These are phyloP conservation scores for Alternaria arborescens DNA, from an alignment of 2,329 filamentous ascomycete genomes.

Conservation along the genomic window DNA sequence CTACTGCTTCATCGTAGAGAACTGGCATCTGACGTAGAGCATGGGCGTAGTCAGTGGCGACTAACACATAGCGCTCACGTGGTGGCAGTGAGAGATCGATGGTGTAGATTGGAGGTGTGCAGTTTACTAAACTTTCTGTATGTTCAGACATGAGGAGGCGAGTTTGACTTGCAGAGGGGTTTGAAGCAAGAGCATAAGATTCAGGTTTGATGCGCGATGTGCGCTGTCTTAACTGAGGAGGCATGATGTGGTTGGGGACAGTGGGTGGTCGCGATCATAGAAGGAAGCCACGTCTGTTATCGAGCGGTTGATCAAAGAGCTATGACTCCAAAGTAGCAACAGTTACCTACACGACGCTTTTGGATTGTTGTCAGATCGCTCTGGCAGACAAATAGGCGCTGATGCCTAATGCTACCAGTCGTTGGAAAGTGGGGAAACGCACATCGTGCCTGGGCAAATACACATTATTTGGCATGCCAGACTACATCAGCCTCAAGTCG, in stretches of 20 bases:
- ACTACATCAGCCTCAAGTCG: not conserved
- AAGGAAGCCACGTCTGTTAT: slow-evolving; percentile 6
- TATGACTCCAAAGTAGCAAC: not conserved
- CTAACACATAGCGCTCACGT: slow-evolving; percentile 59
- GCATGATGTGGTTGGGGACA: slow-evolving; percentile 2
- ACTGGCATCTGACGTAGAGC: slow-evolving; percentile 55
- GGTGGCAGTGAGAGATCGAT: slow-evolving; percentile 67
- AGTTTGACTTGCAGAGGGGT: not conserved
- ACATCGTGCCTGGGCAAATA: not conserved
- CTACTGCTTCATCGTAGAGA: slow-evolving; percentile 63
- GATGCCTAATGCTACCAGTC: not conserved
- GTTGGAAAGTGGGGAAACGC: not conserved
- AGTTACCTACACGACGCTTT: not conserved
- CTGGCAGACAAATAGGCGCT: not conserved
- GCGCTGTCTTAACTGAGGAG: slow-evolving; percentile 8
- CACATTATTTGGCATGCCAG: not conserved
- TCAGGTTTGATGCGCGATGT: slow-evolving; percentile 8
- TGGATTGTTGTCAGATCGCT: not conserved
- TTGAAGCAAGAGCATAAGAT: not conserved
- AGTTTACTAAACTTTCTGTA: not conserved
- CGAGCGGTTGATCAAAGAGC: not conserved
- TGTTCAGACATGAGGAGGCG: slow-evolving; percentile 1
- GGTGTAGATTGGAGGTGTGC: slow-evolving; percentile 50
- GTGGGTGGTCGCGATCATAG: not conserved
- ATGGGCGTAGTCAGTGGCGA: slow-evolving; percentile 58